A percentile compares a stretch with the other conserved stretches of the same genome.
phyloP scores from a whole-genome alignment of 2,329 filamentous ascomycete species.

The Didymosphaeria variabile region DNA sequence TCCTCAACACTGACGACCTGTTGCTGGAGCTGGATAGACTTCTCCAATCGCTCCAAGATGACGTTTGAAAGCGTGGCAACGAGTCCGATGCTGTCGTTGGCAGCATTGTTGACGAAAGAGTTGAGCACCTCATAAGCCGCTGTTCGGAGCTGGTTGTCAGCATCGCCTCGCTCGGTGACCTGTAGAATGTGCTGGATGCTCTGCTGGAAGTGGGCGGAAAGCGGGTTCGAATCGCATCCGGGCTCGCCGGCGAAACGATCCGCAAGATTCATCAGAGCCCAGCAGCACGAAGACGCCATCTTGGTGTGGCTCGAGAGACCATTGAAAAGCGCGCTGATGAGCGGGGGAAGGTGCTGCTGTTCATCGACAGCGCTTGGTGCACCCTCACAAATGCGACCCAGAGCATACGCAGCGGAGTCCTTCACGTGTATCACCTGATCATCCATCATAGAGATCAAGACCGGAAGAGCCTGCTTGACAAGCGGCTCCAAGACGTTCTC shows the following conservation, averaged over 20 bases:
- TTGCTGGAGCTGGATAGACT: conserved; percentile 85
- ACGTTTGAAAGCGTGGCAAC: conserved; percentile 86
- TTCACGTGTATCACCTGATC: conserved; percentile 89
- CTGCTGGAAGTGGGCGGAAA: conserved; percentile 92
- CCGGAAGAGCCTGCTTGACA: conserved; percentile 92
- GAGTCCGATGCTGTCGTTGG: conserved; percentile 81
- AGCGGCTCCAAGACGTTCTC: conserved; percentile 91
- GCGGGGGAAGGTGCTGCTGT: conserved; percentile 78
- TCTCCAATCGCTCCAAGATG: conserved; percentile 88
- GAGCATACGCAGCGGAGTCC: conserved; percentile 94
- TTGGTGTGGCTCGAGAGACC: conserved; percentile 90
- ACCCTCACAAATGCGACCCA: conserved; percentile 94
- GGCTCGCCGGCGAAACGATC: conserved; percentile 92
- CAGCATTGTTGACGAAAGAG: conserved; percentile 90
- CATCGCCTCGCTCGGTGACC: conserved; percentile 83
- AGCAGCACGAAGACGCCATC: conserved; percentile 98
- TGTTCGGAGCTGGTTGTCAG: conserved; percentile 88
- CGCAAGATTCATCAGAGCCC: conserved; percentile 97
- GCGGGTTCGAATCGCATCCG: conserved; percentile 78
- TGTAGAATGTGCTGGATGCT: conserved; percentile 86
- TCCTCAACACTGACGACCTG: conserved; percentile 98
- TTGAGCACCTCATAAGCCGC: conserved; percentile 97
- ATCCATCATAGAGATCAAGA: conserved; percentile 92
- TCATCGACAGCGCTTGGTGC: conserved; percentile 93
- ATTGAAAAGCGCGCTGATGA: conserved; percentile 89